Percentiles rank a stretch among this genome's conserved stretches.
These are phyloP conservation scores for Saxispiralis lemnorum DNA, from an alignment of 495 filamentous ascomycete species.

Conservation along the genomic window DNA sequence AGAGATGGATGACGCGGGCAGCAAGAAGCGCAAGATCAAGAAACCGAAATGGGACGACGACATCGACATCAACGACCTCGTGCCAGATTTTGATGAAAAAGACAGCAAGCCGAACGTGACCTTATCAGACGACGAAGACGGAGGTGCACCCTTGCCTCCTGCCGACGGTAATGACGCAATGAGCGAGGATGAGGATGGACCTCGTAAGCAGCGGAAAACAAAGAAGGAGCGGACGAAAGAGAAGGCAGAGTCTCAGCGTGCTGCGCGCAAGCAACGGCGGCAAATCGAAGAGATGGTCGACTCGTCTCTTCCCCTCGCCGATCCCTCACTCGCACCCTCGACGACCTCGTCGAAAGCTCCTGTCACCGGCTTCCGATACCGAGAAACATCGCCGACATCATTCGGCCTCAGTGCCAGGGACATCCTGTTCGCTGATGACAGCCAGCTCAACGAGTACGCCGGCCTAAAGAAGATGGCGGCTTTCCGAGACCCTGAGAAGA, in stretches of 20 bases:
- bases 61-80: conserved; percentile 82
- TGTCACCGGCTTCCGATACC: conserved; percentile 58
- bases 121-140: conserved; percentile 35
- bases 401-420: conserved; percentile 81
- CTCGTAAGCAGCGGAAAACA: conserved; percentile 17
- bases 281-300: conserved; percentile 80
- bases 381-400: conserved; percentile 74
- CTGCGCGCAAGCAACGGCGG: conserved; percentile 57
- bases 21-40: conserved; percentile 46
- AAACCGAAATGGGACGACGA: conserved; percentile 96
- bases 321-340: conserved; percentile 9
- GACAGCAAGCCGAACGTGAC: conserved; percentile 34
- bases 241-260: conserved; percentile 44
- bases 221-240: conserved; percentile 46
- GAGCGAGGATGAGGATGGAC: conserved; percentile 5
- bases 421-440: conserved; percentile 79
- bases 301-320: conserved; percentile 47
- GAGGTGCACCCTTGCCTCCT: conserved; percentile 1
- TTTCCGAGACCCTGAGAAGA: conserved; percentile 76
- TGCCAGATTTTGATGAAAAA: conserved; percentile 62
- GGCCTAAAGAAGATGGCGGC: conserved; percentile 87
- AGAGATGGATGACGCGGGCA: conserved; percentile 28
- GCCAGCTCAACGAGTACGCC: conserved; percentile 72
- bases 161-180: conserved; percentile 4
- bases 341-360: conserved; percentile 34